Percentiles rank a stretch among this genome's conserved stretches.
These are phyloP conservation scores for Camelina neglecta DNA, from an alignment of 345 rosid genomes.

Conservation along the genomic window DNA sequence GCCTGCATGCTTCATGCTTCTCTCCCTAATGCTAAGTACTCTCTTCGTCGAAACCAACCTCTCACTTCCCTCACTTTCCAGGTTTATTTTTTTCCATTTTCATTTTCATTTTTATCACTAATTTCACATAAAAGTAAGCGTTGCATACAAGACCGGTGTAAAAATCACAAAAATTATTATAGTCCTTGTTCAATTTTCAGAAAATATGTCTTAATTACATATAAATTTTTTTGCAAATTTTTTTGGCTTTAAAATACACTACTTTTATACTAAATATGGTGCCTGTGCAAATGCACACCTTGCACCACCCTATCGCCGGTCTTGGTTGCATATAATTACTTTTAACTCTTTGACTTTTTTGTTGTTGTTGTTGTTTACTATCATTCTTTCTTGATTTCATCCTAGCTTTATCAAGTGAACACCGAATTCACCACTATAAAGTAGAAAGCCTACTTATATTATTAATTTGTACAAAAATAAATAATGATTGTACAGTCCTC, in stretches of 20 bases:
- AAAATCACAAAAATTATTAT: no score
- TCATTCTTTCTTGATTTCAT: slow-evolving; percentile 29
- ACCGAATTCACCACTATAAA: slow-evolving; percentile 31
- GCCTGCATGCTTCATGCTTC: slow-evolving; percentile 74
- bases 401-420: slow-evolving; percentile 32
- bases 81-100: slow-evolving; percentile 43
- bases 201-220: no score
- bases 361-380: neutral
- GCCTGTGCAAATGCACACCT: no score
- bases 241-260: no score
- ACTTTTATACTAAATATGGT: no score
- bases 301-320: no score
- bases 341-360: slow-evolving; percentile 6
- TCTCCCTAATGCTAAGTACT: slow-evolving; percentile 66
- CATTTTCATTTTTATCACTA: slow-evolving; percentile 26
- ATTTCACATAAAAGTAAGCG: slow-evolving; percentile 31
- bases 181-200: no score
- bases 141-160: neutral
- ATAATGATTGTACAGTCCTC: slow-evolving; percentile 3
- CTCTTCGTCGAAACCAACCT: slow-evolving; percentile 45
- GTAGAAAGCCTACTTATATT: slow-evolving; percentile 19
- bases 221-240: no score
- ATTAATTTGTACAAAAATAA: slow-evolving; percentile 14
- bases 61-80: slow-evolving; percentile 65
- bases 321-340: neutral